Evolutionary conservation across 2,329 filamentous ascomycete species (phyloP).

Genomic region (Aspergillus sp.): DNA sequence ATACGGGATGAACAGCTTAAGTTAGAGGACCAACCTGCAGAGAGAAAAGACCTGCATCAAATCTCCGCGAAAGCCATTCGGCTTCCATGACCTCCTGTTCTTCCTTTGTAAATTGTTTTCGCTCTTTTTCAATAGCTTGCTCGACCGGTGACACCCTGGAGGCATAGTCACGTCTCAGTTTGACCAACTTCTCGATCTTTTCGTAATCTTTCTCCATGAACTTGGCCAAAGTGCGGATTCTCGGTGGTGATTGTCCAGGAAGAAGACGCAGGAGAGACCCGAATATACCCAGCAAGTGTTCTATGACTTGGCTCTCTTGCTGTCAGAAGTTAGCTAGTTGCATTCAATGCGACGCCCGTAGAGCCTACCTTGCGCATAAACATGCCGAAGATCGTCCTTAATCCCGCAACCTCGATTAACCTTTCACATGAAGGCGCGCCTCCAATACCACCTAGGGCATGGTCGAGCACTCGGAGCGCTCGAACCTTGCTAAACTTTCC

Average conservation of each 20-base stretch:
- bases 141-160: conserved; percentile 67
- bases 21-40: conserved; percentile 61
- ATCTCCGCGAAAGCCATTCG: conserved; percentile 73
- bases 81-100: conserved; percentile 66
- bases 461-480: conserved; percentile 81
- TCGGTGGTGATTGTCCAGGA: conserved; percentile 74
- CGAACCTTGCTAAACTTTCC: conserved; percentile 80
- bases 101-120: conserved; percentile 58
- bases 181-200: conserved; percentile 75
- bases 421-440: conserved; percentile 70
- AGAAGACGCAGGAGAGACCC: conserved; percentile 78
- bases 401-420: conserved; percentile 79
- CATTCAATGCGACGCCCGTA: not conserved
- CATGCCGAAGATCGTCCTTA: conserved; percentile 82
- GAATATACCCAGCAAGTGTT: conserved; percentile 86
- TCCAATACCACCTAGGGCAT: conserved; percentile 68
- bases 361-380: conserved; percentile 74
- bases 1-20: not conserved
- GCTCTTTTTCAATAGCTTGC: conserved; percentile 63
- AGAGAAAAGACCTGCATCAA: conserved; percentile 84
- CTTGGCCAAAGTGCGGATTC: conserved; percentile 87
- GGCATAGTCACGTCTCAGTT: conserved; percentile 72
- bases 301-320: conserved; percentile 67
- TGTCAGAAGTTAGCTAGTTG: conserved; percentile 37
- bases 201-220: conserved; percentile 94